Percentiles rank a stretch among this genome's conserved stretches.
phyloP scores from a whole-genome alignment of 805 yeast genomes.

The Candida jianshihensis region DNA sequence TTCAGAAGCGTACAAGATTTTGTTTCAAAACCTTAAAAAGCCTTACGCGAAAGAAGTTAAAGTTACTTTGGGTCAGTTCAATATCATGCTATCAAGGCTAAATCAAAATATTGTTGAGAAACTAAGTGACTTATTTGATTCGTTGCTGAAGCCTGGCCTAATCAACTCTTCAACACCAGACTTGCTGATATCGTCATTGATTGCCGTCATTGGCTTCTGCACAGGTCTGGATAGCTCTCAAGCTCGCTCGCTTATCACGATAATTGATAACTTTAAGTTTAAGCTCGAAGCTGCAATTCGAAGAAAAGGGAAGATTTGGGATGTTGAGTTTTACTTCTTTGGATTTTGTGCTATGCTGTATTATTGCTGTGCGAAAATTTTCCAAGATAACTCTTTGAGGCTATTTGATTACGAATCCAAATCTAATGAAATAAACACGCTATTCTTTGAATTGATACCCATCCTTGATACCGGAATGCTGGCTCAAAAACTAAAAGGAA shows the following conservation, averaged over 20 bases:
- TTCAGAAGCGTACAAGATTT: constrained; percentile 10
- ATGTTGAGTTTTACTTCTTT: constrained; percentile 14
- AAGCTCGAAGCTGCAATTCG: constrained; percentile 14
- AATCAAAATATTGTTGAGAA: constrained; percentile 6
- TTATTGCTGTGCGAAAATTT: constrained; percentile 7
- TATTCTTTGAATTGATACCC: constrained; percentile 13
- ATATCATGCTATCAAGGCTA: constrained; percentile 9
- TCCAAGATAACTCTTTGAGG: constrained; percentile 9
- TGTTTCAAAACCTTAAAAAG: constrained; percentile 5
- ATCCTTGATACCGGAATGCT: constrained; percentile 7
- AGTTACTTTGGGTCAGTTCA: constrained; percentile 8
- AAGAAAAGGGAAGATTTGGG: constrained; percentile 13
- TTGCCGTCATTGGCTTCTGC: constrained; percentile 11
- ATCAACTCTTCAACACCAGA: constrained; percentile 2
- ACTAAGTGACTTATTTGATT: constrained; percentile 8
- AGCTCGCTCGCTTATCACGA: constrained; percentile 9
- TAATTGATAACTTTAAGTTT: constrained; percentile 16
- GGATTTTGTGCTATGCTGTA: constrained; percentile 15
- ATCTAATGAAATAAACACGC: constrained; percentile 4
- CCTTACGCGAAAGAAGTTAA: constrained; percentile 5
- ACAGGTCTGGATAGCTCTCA: constrained; percentile 5
- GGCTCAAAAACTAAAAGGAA: constrained; percentile 6
- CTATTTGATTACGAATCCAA: constrained; percentile 13
- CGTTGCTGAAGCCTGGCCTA: constrained; percentile 2
- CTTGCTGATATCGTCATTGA: constrained; percentile 5